Base-by-base conservation (phyloP, 2,329 filamentous ascomycete genomes). In the Zalaria obscura region DNA sequence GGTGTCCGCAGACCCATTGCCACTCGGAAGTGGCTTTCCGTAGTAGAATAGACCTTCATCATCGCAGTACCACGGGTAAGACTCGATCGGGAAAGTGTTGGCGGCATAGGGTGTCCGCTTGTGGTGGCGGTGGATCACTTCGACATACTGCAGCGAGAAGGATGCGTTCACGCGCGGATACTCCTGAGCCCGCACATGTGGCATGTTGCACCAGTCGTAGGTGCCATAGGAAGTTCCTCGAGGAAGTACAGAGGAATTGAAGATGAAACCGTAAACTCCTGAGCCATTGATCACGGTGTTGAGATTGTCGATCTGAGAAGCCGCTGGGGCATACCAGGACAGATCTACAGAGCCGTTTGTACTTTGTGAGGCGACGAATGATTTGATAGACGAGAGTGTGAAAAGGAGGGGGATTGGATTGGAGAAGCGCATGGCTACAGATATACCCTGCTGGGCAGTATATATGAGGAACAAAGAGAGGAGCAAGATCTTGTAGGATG, bases 161-260 rank as follows among this genome's bases (percentile, higher is more conserved):
- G 71, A 72, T 0, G 60, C 48, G 1, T 63, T 51, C 45, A 60
- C 68, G 29, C 42, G 48, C 9, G 68, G 58, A 54, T 91, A 91
- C 52, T 84, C 80, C 9, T 60, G 59, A 25, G 58, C 62, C 28
- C 83, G 71, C n/a, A 83, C 80, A 61, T 89, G 85, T 1, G 85
- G 84, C 83, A 91, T 91, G 54, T 91, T 88, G 61, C 84, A 91
- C 69, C 70, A 89, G 58, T 89, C 86, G 60, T 88, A 88, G 1
- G 64, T 69, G 33, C 54, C 75, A 59, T 83, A 80, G 32, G 65
- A 50, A 1, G 60, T 54, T 5, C 55, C 54, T 41, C 68, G 62
- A 0, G 81, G 74, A 0, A 73, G 72, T 1, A 62, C 49, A 1
- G 80, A 84, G 29, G 72, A 70, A 53, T 85, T 77, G 62, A 79